Evolutionary conservation across 306 rosid genomes (phyloP), one percentile per base, ranked within the genome.

Genomic region (Quercus dentata): DNA sequence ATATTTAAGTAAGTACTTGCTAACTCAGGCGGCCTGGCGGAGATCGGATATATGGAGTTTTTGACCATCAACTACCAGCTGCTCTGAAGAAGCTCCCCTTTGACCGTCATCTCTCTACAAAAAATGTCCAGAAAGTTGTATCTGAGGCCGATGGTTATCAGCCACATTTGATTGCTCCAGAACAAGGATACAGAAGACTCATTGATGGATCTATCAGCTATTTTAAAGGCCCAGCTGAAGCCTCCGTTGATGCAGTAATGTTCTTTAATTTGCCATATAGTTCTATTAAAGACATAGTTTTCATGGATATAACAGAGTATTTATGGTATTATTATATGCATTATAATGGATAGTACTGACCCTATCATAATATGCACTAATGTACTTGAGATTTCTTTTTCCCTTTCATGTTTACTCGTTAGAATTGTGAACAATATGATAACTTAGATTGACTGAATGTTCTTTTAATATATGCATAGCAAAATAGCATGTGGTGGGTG

Each of bases 161-260:
- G 61, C 99, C 99, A 71, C 99, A 96, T 83, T 89, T 96, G 84
- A 93, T 96, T 83, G 99, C 99, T 80, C 99, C 99, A 51, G 99
- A 96, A 74, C 99, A 96, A 88, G 99, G 99, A 71, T 96, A 96
- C 80, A 86, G 98, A 83, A 93, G 98, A 81, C 98, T 96, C 76
- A 93, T 96, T 83, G 99, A 96, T 41, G 93, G 97, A 80, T 91
- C 98, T 79, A 96, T 96, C 4, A 79, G 95, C 82, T 93, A 87
- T 81, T 96, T 96, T 86, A 96, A 90, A 90, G 99, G 99, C 86
- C 99, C 99, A 9, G 98, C 99, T 76, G 99, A 96, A 85, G 99
- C 99, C 81, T 93, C 99, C 13, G 98, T 96, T 74, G 99, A 96
- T 90, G 98, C 99, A 64, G 99, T 96, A 93, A 83, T 82, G 69